Conservation (phyloP, 1,284 basidiomycete genomes). For the Trichosporon inkin region DNA sequence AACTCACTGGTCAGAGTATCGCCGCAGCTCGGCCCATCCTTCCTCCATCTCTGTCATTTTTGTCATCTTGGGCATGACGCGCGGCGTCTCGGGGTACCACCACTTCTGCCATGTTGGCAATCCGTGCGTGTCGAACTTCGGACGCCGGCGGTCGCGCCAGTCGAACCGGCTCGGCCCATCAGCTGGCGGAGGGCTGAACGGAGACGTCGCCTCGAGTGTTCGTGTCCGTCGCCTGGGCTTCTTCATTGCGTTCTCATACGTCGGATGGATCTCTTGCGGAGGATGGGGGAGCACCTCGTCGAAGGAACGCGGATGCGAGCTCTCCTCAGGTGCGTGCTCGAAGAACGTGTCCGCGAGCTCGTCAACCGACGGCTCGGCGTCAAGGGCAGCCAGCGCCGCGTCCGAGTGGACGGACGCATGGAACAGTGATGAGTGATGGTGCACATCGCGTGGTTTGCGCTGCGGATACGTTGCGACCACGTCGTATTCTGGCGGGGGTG, state of each 20-base stretch:
- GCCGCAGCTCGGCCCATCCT: constrained; percentile 53
- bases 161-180: constrained; percentile 39
- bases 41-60: constrained; percentile 47
- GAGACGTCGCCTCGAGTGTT: background rate
- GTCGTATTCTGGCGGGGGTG: background rate
- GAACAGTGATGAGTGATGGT: background rate
- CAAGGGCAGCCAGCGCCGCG: background rate
- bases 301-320: background rate
- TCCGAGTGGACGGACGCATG: background rate
- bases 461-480: background rate
- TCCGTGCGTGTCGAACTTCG: constrained; percentile 5
- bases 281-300: background rate
- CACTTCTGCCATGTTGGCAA: constrained; percentile 11
- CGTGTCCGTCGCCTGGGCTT: constrained; percentile 15
- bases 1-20: constrained; percentile 36
- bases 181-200: constrained; percentile 12
- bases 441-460: background rate
- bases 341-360: constrained; percentile 7
- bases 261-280: background rate
- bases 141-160: constrained; percentile 30
- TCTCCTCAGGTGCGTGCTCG: background rate
- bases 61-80: constrained; percentile 47
- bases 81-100: constrained; percentile 29
- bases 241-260: constrained; percentile 15
- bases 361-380: background rate